These are phyloP conservation scores for Paecilomyces sp. DNA, from an alignment of 2,329 filamentous ascomycete species.

Conservation along the genomic window DNA sequence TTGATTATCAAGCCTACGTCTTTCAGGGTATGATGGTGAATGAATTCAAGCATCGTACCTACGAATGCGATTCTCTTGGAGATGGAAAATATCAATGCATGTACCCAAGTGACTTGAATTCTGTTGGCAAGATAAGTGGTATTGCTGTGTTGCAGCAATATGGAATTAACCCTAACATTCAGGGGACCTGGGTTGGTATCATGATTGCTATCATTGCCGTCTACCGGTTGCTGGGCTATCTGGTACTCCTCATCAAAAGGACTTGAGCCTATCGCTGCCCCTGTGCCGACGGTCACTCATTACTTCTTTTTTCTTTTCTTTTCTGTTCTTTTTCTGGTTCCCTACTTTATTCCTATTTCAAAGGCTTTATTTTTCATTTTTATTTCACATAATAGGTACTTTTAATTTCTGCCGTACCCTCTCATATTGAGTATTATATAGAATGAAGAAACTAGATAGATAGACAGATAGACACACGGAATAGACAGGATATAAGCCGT, in stretches of 20 bases:
- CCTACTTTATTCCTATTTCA: too few species aligned
- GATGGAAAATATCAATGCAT: constrained; percentile 57
- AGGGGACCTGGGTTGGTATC: constrained; percentile 66
- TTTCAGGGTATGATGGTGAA: constrained; percentile 94
- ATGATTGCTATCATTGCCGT: constrained; percentile 68
- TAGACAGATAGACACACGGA: neutral
- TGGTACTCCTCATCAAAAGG: neutral
- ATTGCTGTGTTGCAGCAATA: constrained; percentile 63
- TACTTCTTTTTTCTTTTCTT: too few species aligned
- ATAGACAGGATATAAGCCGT: neutral
- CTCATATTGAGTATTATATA: neutral
- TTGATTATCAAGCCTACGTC: constrained; percentile 79
- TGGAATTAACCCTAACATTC: constrained; percentile 47
- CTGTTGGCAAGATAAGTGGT: constrained; percentile 63
- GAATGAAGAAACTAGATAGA: neutral
- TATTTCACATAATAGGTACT: neutral
- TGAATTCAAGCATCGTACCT: constrained; percentile 63
- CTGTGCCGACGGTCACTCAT: too few species aligned
- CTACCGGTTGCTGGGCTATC: constrained; percentile 60
- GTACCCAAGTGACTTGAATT: constrained; percentile 57
- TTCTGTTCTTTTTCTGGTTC: too few species aligned
- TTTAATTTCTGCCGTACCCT: neutral
- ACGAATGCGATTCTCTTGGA: constrained; percentile 47
- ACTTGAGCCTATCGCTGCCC: neutral
- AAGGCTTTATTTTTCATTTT: too few species aligned